A percentile compares a stretch with the other conserved stretches of the same genome.
phyloP scores from a whole-genome alignment of 2,329 filamentous ascomycete species.

The Botrytis sinoallii region DNA sequence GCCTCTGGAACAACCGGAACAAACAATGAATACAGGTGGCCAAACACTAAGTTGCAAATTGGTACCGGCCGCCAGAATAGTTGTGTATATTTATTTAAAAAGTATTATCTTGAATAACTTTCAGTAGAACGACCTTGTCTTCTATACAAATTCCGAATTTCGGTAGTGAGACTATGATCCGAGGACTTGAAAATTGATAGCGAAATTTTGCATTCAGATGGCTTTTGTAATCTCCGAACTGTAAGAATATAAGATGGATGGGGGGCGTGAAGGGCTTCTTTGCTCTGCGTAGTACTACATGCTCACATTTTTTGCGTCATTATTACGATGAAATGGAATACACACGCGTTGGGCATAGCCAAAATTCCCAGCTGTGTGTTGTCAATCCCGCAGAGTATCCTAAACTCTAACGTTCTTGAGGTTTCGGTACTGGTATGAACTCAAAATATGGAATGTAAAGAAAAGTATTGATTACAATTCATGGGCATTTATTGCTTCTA shows the following conservation, averaged over 20 bases:
- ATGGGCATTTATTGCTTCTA: background rate
- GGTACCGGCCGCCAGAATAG: background rate
- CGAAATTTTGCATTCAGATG: background rate
- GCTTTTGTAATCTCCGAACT: no score
- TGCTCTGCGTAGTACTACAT: no score
- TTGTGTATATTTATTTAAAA: background rate
- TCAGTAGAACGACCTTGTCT: rapidly evolving
- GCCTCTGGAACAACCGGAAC: background rate
- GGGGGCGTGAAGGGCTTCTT: no score
- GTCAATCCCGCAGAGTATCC: background rate
- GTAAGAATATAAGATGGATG: no score
- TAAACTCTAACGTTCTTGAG: background rate
- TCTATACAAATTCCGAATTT: background rate
- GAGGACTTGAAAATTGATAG: background rate
- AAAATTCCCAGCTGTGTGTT: no score
- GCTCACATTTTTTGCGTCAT: background rate
- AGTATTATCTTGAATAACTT: rapidly evolving
- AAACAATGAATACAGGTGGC: background rate
- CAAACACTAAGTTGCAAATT: background rate
- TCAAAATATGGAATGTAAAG: background rate
- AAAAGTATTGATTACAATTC: background rate
- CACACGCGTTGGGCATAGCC: background rate
- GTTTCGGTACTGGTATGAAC: background rate
- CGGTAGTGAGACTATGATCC: background rate
- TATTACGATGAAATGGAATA: background rate